phyloP scores from a whole-genome alignment of 2,329 filamentous ascomycete species.

The Ploettnerulaceae sp. region DNA sequence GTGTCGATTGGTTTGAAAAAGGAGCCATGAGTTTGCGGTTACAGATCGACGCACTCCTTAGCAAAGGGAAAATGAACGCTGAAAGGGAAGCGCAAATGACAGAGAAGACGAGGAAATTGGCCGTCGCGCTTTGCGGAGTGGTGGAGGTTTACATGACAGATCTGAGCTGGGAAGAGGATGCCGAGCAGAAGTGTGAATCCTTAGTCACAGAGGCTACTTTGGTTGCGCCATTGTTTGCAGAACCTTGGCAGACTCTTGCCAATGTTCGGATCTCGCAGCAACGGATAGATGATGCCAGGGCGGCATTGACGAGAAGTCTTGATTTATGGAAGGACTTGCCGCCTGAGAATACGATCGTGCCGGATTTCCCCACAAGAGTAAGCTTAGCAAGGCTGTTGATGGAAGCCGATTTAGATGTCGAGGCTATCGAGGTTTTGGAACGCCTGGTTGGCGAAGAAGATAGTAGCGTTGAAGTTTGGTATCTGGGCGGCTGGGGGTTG shows the following conservation, averaged over 20 bases:
- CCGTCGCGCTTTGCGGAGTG: constrained; percentile 88
- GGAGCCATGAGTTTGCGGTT: constrained; percentile 68
- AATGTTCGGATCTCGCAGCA: constrained; percentile 89
- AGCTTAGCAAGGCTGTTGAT: constrained; percentile 80
- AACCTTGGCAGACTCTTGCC: constrained; percentile 92
- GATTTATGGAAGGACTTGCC: constrained; percentile 77
- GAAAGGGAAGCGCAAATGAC: constrained; percentile 43
- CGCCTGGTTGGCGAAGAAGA: constrained; percentile 84
- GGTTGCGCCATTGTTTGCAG: constrained; percentile 73
- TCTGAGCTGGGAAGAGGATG: constrained; percentile 86
- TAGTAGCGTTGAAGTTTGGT: constrained; percentile 92
- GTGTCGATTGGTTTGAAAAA: constrained; percentile 61
- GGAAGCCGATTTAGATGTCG: constrained; percentile 80
- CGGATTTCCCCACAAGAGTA: constrained; percentile 82
- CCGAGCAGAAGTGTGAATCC: constrained; percentile 80
- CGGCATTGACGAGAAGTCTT: constrained; percentile 74
- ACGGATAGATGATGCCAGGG: constrained; percentile 70
- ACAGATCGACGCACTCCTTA: constrained; percentile 62
- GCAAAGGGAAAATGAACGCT: constrained; percentile 40
- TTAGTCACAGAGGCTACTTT: constrained; percentile 88
- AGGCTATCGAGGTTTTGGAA: constrained; percentile 81
- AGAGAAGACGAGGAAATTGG: constrained; percentile 76
- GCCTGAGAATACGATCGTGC: constrained; percentile 65
- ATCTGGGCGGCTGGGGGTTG: constrained; percentile 90
- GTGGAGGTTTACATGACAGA: constrained; percentile 99